phyloP scores from a whole-genome alignment of 2,329 filamentous ascomycete genomes.

The Mycosphaerella sp. region DNA sequence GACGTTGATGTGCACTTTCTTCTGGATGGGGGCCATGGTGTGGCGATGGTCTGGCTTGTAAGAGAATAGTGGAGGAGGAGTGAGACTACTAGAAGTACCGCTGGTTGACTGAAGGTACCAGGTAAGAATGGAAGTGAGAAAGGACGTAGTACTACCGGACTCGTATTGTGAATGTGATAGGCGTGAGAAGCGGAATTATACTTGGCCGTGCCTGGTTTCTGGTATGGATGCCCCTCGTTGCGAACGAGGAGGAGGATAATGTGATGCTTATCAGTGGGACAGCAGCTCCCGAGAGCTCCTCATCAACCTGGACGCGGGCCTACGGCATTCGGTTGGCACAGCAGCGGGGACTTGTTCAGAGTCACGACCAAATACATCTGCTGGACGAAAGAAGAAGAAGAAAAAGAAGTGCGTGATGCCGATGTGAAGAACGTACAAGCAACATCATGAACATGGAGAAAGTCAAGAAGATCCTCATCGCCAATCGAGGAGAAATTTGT shows the following conservation, averaged over 20 bases:
- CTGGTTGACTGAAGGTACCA: background rate
- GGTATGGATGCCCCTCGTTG: conserved; percentile 7
- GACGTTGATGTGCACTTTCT: conserved; percentile 49
- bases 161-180: background rate
- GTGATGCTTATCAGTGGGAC: conserved; percentile 18
- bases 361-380: background rate
- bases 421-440: background rate
- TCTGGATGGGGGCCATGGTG: conserved; percentile 45
- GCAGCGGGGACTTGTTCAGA: background rate
- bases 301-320: background rate
- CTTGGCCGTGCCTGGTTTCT: background rate
- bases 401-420: too few relatives aligned
- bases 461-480: conserved; percentile 49
- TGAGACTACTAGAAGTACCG: conserved; percentile 1
- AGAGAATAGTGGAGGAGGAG: too few relatives aligned
- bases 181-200: background rate
- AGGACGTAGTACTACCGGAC: background rate
- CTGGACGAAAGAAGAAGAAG: too few relatives aligned
- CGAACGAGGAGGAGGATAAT: conserved; percentile 7
- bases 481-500: conserved; percentile 54
- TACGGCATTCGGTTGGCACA: background rate
- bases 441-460: conserved; percentile 33
- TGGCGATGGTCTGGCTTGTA: background rate
- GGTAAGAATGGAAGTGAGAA: too few relatives aligned
- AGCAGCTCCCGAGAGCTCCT: conserved; percentile 2